phyloP scores from a whole-genome alignment of 2,329 filamentous ascomycete species.

The Diaporthe batatas region DNA sequence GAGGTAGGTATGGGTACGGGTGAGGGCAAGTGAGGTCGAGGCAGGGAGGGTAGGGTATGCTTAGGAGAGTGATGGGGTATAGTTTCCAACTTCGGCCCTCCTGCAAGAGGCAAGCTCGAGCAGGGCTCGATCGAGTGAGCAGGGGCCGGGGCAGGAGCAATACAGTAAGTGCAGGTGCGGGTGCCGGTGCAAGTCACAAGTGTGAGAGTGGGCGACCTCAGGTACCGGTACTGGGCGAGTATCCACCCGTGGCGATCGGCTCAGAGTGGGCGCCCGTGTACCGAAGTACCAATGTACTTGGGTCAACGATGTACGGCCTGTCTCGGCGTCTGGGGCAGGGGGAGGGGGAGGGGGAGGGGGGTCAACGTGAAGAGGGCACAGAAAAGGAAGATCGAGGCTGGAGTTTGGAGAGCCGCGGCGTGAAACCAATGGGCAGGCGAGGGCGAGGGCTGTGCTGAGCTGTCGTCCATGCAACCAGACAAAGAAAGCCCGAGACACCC shows the following conservation, averaged over 20 bases:
- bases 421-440: constrained; percentile 16
- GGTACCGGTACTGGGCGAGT: constrained; percentile 40
- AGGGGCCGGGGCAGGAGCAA: constrained; percentile 23
- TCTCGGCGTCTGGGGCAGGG: constrained; percentile 31
- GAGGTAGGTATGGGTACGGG: constrained; percentile 7
- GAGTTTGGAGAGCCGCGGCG: constrained; percentile 26
- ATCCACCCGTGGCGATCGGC: constrained; percentile 37
- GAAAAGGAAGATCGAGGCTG: constrained; percentile 9
- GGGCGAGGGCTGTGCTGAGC: not conserved
- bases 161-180: constrained; percentile 20
- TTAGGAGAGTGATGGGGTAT: constrained; percentile 38
- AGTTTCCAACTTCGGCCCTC: constrained; percentile 35
- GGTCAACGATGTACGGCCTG: constrained; percentile 22
- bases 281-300: constrained; percentile 25
- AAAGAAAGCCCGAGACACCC: constrained; percentile 9
- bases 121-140: constrained; percentile 33
- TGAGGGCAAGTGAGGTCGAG: constrained; percentile 24
- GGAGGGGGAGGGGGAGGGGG: constrained; percentile 28
- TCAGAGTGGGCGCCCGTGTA: constrained; percentile 36
- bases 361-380: constrained; percentile 38
- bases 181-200: constrained; percentile 1
- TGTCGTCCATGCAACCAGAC: not conserved
- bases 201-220: constrained; percentile 15
- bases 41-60: constrained; percentile 37
- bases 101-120: constrained; percentile 21